phyloP scores from a whole-genome alignment of 106 monocot genomes.

The Phalaenopsis aphrodite region DNA sequence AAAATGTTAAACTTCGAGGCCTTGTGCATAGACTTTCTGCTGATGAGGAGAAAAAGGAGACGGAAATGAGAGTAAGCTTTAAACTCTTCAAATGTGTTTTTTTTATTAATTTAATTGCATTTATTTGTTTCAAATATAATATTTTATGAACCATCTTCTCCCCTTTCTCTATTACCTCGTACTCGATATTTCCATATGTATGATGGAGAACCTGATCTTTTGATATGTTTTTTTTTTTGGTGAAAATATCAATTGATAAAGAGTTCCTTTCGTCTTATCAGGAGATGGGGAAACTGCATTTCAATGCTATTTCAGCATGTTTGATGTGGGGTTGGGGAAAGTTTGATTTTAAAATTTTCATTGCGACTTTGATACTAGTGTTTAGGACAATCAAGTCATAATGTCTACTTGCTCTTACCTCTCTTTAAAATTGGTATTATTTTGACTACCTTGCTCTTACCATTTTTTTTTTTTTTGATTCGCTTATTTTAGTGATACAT shows the following conservation, averaged over 20 bases:
- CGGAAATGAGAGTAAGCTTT: constrained; percentile 54
- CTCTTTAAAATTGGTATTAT: not conserved
- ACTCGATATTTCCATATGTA: not conserved
- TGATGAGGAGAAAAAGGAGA: constrained; percentile 40
- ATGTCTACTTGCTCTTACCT: not conserved
- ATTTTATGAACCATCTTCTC: not conserved
- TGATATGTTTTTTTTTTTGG: not conserved
- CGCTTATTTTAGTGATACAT: not conserved
- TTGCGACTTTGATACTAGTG: not conserved
- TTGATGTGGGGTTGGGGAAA: not conserved
- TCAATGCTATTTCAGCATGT: not conserved
- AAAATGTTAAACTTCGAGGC: constrained; percentile 71
- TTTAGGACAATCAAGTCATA: not conserved
- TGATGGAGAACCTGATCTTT: not conserved
- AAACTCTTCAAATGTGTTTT: not conserved
- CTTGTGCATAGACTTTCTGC: constrained; percentile 52
- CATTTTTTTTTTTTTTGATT: not conserved
- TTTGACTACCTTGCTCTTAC: not conserved
- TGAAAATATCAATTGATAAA: not conserved
- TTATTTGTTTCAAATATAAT: not conserved
- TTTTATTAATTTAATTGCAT: not conserved
- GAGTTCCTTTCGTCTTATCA: not conserved
- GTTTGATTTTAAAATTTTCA: not conserved
- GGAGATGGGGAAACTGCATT: not conserved
- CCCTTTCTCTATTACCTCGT: not conserved